Conservation (phyloP, 2,329 filamentous ascomycete species). For the Botrytis hyacinthi region DNA sequence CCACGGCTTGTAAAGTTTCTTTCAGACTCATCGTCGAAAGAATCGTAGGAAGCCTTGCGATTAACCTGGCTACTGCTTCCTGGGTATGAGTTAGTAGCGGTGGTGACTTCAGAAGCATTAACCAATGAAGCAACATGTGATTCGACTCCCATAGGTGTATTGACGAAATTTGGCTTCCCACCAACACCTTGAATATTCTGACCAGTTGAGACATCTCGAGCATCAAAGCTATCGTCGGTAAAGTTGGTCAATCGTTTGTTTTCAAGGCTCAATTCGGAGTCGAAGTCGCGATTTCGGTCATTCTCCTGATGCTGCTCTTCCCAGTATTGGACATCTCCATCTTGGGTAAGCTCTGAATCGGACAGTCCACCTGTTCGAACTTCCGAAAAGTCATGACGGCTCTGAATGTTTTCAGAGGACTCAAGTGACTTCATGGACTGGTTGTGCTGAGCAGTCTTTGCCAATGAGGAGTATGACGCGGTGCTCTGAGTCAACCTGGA, state of each 20-base stretch:
- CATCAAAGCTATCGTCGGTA: slow-evolving; percentile 56
- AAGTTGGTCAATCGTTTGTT: slow-evolving; percentile 52
- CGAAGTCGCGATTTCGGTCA: slow-evolving; percentile 47
- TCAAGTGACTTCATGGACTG: slow-evolving; percentile 52
- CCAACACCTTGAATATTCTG: slow-evolving; percentile 70
- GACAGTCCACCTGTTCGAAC: slow-evolving; percentile 39
- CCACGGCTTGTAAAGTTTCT: slow-evolving; percentile 38
- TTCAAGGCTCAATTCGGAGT: slow-evolving; percentile 56
- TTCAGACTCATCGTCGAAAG: slow-evolving; percentile 39
- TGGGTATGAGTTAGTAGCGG: slow-evolving; percentile 51
- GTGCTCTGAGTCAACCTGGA: slow-evolving; percentile 52
- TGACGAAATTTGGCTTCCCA: slow-evolving; percentile 73
- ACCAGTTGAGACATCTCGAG: slow-evolving; percentile 56
- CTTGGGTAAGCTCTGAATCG: slow-evolving; percentile 48
- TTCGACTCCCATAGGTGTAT: slow-evolving; percentile 71
- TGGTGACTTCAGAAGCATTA: slow-evolving; percentile 76
- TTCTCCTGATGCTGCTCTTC: slow-evolving; percentile 40
- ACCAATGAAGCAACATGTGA: slow-evolving; percentile 86
- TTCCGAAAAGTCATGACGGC: slow-evolving; percentile 38
- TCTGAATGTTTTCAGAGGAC: slow-evolving; percentile 35
- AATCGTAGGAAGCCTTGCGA: slow-evolving; percentile 37
- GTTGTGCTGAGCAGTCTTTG: slow-evolving; percentile 53
- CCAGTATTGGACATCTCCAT: slow-evolving; percentile 38
- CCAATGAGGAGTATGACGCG: slow-evolving; percentile 62
- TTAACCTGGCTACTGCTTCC: slow-evolving; percentile 42